phyloP scores from a whole-genome alignment of 1,284 basidiomycete species.

The Rhodotorula sp. region DNA sequence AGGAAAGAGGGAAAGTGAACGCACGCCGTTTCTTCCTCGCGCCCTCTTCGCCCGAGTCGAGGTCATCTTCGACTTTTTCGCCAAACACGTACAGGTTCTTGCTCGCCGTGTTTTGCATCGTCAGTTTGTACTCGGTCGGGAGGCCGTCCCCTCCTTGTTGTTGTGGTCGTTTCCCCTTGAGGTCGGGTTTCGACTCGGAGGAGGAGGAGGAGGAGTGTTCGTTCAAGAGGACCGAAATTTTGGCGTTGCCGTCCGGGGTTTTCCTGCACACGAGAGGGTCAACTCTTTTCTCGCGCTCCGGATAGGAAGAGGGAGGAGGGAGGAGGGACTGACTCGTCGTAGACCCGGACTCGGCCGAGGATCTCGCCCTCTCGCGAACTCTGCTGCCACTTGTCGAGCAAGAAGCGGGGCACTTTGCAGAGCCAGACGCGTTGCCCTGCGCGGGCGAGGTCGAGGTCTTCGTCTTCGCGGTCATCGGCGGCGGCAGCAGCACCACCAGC shows the following conservation, averaged over 20 bases:
- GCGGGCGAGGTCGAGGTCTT: constrained; percentile 31
- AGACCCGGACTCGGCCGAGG: constrained; percentile 54
- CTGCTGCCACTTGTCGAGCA: constrained; percentile 54
- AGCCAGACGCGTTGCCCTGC: constrained; percentile 32
- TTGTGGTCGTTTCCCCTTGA: constrained; percentile 24
- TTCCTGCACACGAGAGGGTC: constrained; percentile 19
- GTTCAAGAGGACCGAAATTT: constrained; percentile 41
- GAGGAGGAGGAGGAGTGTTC: constrained; percentile 4
- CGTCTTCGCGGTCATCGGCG: constrained; percentile 27
- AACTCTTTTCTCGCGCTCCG: too few species aligned
- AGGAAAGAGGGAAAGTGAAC: constrained; percentile 1
- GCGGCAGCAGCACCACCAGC: too few species aligned
- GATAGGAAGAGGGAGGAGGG: too few species aligned
- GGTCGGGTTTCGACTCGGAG: constrained; percentile 2
- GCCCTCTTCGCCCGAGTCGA: constrained; percentile 33
- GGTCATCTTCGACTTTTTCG: constrained; percentile 44
- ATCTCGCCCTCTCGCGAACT: constrained; percentile 53
- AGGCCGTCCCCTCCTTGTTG: constrained; percentile 17
- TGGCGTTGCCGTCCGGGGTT: constrained; percentile 35
- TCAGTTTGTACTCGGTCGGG: constrained; percentile 44
- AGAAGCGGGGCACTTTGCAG: constrained; percentile 51
- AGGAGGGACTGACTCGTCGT: constrained; percentile 47
- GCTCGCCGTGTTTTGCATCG: constrained; percentile 43
- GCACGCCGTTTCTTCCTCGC: constrained; percentile 40
- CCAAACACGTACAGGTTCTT: constrained; percentile 47